Conservation (phyloP, 768 basidiomycete genomes). For the Gyrodon lividus region DNA sequence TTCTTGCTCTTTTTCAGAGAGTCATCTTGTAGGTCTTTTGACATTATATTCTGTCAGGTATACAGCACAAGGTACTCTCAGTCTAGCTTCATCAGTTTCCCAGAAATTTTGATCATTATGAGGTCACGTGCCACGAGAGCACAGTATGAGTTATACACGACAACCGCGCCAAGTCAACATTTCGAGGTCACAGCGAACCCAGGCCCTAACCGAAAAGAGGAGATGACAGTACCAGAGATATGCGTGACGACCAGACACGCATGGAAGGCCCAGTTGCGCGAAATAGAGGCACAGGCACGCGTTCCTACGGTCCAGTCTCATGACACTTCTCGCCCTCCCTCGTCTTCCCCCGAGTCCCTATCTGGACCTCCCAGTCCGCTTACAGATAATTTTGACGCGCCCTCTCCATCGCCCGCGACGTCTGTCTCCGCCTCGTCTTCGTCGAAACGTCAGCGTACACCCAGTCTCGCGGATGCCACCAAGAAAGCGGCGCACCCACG, state of each 20-base stretch:
- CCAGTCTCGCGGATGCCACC: conserved; percentile 6
- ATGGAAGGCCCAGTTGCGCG: conserved; percentile 24
- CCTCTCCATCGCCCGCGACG: conserved; percentile 17
- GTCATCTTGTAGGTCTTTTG: conserved; percentile 5
- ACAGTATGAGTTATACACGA: not conserved
- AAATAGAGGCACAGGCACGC: conserved; percentile 7
- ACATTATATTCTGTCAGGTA: conserved; percentile 9
- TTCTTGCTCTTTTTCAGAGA: conserved; percentile 28
- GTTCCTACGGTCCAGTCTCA: not conserved
- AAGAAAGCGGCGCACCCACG: conserved; percentile 10
- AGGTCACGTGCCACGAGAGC: not conserved
- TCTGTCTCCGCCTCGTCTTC: conserved; percentile 27
- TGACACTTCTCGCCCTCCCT: conserved; percentile 8
- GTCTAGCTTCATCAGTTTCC: not conserved
- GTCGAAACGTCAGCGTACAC: conserved; percentile 22
- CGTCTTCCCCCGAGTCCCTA: conserved; percentile 20
- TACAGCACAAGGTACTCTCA: no score
- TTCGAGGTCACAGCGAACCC: not conserved
- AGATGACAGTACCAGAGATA: conserved; percentile 19
- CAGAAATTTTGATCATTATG: not conserved
- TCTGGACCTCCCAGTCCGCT: conserved; percentile 22
- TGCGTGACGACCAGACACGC: conserved; percentile 31
- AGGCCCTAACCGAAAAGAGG: conserved; percentile 1
- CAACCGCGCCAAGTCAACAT: no score
- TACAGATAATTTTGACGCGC: conserved; percentile 20